These are phyloP conservation scores for Thielaviopsis euricoi DNA, from an alignment of 2,329 filamentous ascomycete species.

Conservation along the genomic window DNA sequence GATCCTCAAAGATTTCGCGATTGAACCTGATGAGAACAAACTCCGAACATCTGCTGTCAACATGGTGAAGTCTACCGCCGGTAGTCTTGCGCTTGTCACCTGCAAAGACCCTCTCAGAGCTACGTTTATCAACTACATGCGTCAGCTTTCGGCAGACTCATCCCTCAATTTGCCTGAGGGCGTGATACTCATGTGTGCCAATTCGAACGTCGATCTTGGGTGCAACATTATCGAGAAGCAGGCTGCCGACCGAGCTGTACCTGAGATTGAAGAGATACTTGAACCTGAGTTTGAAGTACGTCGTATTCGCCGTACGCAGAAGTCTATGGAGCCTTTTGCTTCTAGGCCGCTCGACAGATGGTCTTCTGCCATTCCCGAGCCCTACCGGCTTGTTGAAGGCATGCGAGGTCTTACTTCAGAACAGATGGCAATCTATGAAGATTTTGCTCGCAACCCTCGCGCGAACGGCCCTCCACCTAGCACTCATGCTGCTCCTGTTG, in stretches of 20 bases:
- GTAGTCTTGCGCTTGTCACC: conserved; percentile 88
- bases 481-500: conserved; percentile 38
- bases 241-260: conserved; percentile 79
- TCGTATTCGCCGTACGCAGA: conserved; percentile 54
- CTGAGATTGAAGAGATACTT: conserved; percentile 90
- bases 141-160: conserved; percentile 48
- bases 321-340: conserved; percentile 71
- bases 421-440: conserved; percentile 91
- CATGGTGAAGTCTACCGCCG: conserved; percentile 89
- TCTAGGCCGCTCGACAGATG: conserved; percentile 72
- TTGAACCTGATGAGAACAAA: conserved; percentile 77
- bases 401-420: conserved; percentile 64
- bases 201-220: conserved; percentile 87
- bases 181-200: conserved; percentile 95
- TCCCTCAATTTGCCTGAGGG: conserved; percentile 80
- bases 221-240: conserved; percentile 91
- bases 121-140: conserved; percentile 95
- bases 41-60: conserved; percentile 75
- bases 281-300: conserved; percentile 64
- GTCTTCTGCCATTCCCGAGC: conserved; percentile 85
- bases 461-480: conserved; percentile 37
- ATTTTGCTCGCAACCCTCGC: conserved; percentile 77
- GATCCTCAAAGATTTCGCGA: conserved; percentile 90
- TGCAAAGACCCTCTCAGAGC: conserved; percentile 93
- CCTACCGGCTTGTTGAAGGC: conserved; percentile 67